Evolutionary conservation across 768 basidiomycete genomes (phyloP).

Genomic region (Chalciporus pseudorubinellus): DNA sequence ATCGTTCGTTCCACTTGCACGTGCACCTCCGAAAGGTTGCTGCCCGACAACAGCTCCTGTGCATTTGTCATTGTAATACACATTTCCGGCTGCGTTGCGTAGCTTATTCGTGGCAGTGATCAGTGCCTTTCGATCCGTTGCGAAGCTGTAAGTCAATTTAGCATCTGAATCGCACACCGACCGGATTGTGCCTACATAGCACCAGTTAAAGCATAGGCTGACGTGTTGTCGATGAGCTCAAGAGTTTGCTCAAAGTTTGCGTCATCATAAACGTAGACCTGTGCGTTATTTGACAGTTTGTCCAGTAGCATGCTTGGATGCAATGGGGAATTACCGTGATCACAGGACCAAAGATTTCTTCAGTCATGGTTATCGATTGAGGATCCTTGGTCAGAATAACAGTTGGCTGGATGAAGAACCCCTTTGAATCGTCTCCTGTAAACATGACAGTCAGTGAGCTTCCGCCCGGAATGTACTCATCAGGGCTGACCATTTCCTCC

Average conservation of each 20-base stretch:
- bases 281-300: neutral
- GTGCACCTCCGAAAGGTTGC: slow-evolving; percentile 95
- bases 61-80: slow-evolving; percentile 98
- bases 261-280: slow-evolving; percentile 91
- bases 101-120: slow-evolving; percentile 77
- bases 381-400: slow-evolving; percentile 93
- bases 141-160: slow-evolving; percentile 56
- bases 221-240: slow-evolving; percentile 82
- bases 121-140: slow-evolving; percentile 76
- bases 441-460: neutral
- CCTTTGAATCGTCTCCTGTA: slow-evolving; percentile 82
- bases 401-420: slow-evolving; percentile 93
- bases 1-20: slow-evolving; percentile 95
- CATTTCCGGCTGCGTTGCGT: slow-evolving; percentile 90
- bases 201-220: slow-evolving; percentile 91
- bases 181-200: slow-evolving; percentile 61
- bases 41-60: slow-evolving; percentile 98
- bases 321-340: slow-evolving; percentile 59
- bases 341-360: slow-evolving; percentile 98
- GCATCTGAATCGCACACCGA: slow-evolving; percentile 2
- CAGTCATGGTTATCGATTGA: slow-evolving; percentile 80
- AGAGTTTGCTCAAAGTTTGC: slow-evolving; percentile 82
- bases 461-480: neutral
- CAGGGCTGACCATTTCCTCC: slow-evolving; percentile 71
- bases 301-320: neutral